Evolutionary conservation across 306 rosid genomes (phyloP), one percentile per base, ranked within the genome.

Genomic region (Inga laurina): DNA sequence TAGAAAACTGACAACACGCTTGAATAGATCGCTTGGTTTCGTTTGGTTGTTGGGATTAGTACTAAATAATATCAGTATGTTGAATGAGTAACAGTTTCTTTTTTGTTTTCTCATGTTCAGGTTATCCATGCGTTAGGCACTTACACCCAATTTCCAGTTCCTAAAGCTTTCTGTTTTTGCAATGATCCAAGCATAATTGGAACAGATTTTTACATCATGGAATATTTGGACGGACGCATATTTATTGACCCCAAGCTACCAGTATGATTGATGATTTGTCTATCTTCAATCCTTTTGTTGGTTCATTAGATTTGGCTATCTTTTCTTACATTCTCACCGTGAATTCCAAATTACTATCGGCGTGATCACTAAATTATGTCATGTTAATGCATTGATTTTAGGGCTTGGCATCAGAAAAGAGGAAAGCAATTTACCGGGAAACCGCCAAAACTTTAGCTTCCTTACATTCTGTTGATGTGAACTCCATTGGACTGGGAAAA

Each of bases 161-260:
- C 99, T 8, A 90, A 91, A 79, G 97, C 87, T 59, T 87, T 89
- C 84, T 92, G 98, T 74, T 84, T 94, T 85, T 96, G 99, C 89
- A 87, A 93, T 73, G 97, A 96, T 82, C 76, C 95, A 19, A 76
- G 88, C 73, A 90, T 92, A 30, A 90, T 94, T 69, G 99, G 99
- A 78, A 92, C 98, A 46, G 81, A 92, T 15, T 96, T 96, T 87
- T 96, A 96, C 87, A 83, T 96, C 85, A 96, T 96, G 99, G 98
- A 96, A 86, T 96, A 64, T 86, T 83, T 96, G 94, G 93, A 96
- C 44, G 99, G 99, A 39, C 97, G 97, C 79, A 91, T 96, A 82
- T 91, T 88, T 68, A 12, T 94, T 21, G 97, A 96, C 84, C 84
- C 97, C 76, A 85, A 75, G 81, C 88, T 96, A 82, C 97, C 93